Evolutionary conservation across 805 yeast genomes (phyloP), one percentile per base, ranked within the genome.

Genomic region (Starmerella cellae): DNA sequence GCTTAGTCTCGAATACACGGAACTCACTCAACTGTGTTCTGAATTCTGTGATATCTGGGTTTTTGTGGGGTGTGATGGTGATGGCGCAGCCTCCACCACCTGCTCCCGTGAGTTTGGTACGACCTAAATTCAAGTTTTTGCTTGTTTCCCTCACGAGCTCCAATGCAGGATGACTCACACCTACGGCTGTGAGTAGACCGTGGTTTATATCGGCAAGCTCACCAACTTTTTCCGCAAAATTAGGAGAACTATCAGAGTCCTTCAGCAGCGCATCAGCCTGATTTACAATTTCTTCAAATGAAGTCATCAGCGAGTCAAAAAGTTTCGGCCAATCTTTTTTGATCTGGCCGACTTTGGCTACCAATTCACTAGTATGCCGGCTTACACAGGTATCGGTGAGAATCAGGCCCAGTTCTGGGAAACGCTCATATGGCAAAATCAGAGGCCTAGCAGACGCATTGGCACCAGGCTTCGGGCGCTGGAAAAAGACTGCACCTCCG

Each of bases 71-170:
- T 14, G 87, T 66, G 30, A 91, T 62, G 0, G 97, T 91, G 43
- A 91, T 79, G 10, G 97, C 94, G 66, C 98, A 91, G 2, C 98
- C 98, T 39, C 98, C 98, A 18, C 98, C 98, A 28, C 98, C 98
- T 0, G 98, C 98, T 33, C 98, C 98, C 0, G 98, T 91, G 42
- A 91, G 70, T 60, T 91, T 91, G 0, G 98, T 88, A 44, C 80
- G 76, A 6, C 98, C 98, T 16, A 91, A 60, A 3, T 65, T 58
- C 43, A 74, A 54, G 39, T 68, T 69, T 55, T 81, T 87, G 20
- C 83, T 71, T n/a, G 74, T 64, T 18, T 73, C 62, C 54, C 76
- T 79, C 23, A 88, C 74, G 39, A 68, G 66, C 58, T 91, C 98
- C 45, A 91, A 66, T n/a, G 79, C 69, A 8, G 96, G 94, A 60